Base-by-base conservation (phyloP, 257 asterid species). In the Buddleja alternifolia region DNA sequence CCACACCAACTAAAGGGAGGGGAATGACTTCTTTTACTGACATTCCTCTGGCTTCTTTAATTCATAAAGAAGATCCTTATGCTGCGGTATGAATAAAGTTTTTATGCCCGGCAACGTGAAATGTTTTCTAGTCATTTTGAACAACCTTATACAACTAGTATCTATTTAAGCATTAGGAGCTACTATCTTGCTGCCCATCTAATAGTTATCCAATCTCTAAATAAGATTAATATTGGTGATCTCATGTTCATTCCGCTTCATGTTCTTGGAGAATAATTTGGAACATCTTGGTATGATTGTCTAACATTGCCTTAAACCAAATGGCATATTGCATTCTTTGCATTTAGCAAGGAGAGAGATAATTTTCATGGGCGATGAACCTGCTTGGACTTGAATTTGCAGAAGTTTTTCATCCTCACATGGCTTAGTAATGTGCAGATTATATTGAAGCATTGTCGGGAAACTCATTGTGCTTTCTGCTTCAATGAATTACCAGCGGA, bases 391-490 rank as follows among this genome's bases (percentile, higher is more conserved):
- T 51, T 74, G 37, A 37, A 72, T n/a, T 34, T 66, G 45, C 72
- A 51, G 52, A 51, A 55, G 29, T 44, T n/a, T 52, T 73, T 37
- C 55, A 36, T 76, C 58, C 73, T 82, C 77, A 66, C 52, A 45
- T 63, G 73, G 45, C 17, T 32, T 52, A 70, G 40, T 80, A 54
- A 44, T 62, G 57, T 83, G 86, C 88, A 93, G 98, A 83, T 90
- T 59, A 78, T 90, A 77, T 74, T 88, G 92, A 93, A 93, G 89
- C 84, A 78, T 24, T 88, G 88, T 69, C 88, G 97, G 62, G 92
- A 88, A 69, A 85, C 96, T 60, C 96, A 90, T 66, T 93, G 98
- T 81, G 96, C 94, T 73, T 86, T 81, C 84, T 93, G 98, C 92
- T 90, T 93, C 87, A 76, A 78, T 72, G 96, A 90, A 79, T 85